Base-by-base conservation (phyloP, 257 asterid genomes). In the Craterostigma plantagineum region DNA sequence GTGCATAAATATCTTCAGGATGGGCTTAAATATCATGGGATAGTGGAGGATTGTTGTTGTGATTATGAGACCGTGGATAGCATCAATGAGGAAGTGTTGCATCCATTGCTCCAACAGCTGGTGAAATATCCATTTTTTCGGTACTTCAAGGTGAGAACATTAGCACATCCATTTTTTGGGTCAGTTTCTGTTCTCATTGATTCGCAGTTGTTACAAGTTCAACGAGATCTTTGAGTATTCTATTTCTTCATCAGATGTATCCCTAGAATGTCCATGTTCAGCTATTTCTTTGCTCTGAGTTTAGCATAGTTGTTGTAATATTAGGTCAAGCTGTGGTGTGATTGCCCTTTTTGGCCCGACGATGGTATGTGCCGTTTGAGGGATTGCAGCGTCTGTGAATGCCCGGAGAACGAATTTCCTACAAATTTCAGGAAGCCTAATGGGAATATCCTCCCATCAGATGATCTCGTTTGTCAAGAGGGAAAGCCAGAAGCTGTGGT, bases 331-430 rank as follows among this genome's bases (percentile, higher is more conserved):
- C 51, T 78, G 63, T 63, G 81, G 79, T 78, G 85, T 57, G 81
- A 78, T 62, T 78, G 92, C 55, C 91, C 83, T 10, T 70, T 77
- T 57, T 74, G 92, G 85, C 74, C 74, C 1, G 81, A 68, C 56
- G 72, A 77, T 62, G 85, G 75, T 8, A 57, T 71, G 74, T 78
- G 81, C 60, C 66, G 10, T 10, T 57, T 62, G 66, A 46, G 79
- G 42, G 85, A 74, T 50, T 78, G 81, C 60, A 66, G 72, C 48
- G 69, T 78, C 11, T 74, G 86, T 48, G 86, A 78, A 48, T 78
- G 92, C 53, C 77, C 92, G 0, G 82, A 78, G 46, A 59, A 56
- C 37, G 92, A 78, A 52, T 74, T 78, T 38, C 86, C 79, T 3
- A 58, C 59, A 68, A 33, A 66, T 14, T 62, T 78, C 44, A 60